A percentile compares a stretch with the other conserved stretches of the same genome.
Conservation (phyloP, 2,329 filamentous ascomycete genomes). For the Ophiocordyceps camponoti-leonardi region DNA sequence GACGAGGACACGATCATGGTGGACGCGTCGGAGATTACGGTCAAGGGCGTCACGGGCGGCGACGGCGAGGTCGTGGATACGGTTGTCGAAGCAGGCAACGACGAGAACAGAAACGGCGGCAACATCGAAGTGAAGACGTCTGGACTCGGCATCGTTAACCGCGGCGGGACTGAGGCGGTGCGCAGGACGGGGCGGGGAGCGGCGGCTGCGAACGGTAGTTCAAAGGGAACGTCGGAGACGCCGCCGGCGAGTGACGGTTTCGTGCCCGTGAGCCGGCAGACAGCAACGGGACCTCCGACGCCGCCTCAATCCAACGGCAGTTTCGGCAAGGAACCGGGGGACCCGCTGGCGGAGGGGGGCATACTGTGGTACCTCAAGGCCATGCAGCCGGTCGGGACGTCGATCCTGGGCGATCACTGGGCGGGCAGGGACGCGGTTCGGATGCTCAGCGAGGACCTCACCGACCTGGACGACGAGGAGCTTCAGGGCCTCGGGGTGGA, state of each 20-base stretch:
- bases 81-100: constrained; percentile 15
- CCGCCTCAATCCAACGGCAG: constrained; percentile 49
- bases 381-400: constrained; percentile 67
- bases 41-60: constrained; percentile 13
- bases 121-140: constrained; percentile 31
- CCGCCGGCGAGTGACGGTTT: constrained; percentile 32
- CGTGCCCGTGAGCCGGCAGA: constrained; percentile 10
- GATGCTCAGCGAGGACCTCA: constrained; percentile 69
- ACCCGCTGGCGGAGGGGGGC: constrained; percentile 53
- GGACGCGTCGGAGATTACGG: constrained; percentile 32
- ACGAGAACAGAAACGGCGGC: constrained; percentile 18
- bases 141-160: constrained; percentile 12
- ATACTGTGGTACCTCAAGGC: constrained; percentile 75
- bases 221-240: constrained; percentile 18
- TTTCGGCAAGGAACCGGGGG: constrained; percentile 27
- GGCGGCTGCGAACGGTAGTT: constrained; percentile 1
- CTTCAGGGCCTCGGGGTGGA: constrained; percentile 50
- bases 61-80: constrained; percentile 17
- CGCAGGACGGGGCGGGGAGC: constrained; percentile 4
- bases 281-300: constrained; percentile 37
- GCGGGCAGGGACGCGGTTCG: constrained; percentile 50
- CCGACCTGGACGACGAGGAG: constrained; percentile 83
- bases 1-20: constrained; percentile 32
- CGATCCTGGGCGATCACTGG: constrained; percentile 52
- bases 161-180: constrained; percentile 3